These are phyloP conservation scores for Stylonectria norvegica DNA, from an alignment of 2,329 filamentous ascomycete genomes.

Conservation along the genomic window DNA sequence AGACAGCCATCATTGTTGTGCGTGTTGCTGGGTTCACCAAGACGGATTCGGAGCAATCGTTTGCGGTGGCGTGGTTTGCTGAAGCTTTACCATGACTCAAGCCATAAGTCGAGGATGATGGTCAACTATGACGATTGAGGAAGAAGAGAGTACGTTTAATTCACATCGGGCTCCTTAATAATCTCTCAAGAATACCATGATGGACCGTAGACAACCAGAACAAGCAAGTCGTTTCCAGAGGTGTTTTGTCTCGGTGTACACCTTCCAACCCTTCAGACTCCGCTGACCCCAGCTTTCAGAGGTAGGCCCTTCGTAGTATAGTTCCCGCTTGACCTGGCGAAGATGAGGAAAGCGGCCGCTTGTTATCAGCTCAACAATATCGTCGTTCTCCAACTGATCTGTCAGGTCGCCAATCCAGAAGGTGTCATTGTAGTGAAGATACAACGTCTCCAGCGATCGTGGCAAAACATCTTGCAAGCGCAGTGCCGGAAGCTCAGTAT, in stretches of 20 bases:
- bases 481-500: not conserved
- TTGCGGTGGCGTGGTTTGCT: constrained; percentile 5
- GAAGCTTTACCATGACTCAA: no score
- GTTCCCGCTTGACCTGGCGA: constrained; percentile 7
- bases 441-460: constrained; percentile 6
- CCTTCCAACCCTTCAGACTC: constrained; percentile 1
- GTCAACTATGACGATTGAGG: no score
- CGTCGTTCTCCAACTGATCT: not conserved
- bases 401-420: accelerated
- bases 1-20: no score
- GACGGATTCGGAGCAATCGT: not conserved
- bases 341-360: not conserved
- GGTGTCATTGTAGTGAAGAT: not conserved
- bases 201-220: not conserved
- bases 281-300: not conserved
- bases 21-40: no score
- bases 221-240: not conserved
- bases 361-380: not conserved
- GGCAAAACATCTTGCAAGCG: constrained; percentile 1
- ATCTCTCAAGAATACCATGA: constrained; percentile 1
- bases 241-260: not conserved
- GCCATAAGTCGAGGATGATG: no score
- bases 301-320: not conserved
- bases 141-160: no score
- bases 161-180: not conserved